Percentiles rank a stretch among this genome's conserved stretches.
These are phyloP conservation scores for Plectosphaerella plurivora DNA, from an alignment of 2,329 filamentous ascomycete species.

Conservation along the genomic window DNA sequence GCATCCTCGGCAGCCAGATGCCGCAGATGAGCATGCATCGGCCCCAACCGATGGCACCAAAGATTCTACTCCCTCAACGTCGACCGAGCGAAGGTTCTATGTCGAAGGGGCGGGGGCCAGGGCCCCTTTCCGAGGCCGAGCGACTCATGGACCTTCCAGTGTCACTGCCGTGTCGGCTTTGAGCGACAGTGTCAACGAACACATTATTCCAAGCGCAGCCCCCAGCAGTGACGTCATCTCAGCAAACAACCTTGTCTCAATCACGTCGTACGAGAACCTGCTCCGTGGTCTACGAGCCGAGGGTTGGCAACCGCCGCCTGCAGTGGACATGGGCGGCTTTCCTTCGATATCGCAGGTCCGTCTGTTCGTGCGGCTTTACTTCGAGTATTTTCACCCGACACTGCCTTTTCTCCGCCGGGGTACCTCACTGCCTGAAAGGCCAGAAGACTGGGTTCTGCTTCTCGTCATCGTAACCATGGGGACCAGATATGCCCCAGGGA, in stretches of 20 bases:
- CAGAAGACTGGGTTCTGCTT: neutral
- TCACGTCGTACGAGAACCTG: neutral
- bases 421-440: neutral
- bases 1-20: too few species aligned
- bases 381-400: conserved; percentile 6
- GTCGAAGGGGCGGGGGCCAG: conserved; percentile 4
- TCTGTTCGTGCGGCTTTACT: conserved; percentile 4
- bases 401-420: conserved; percentile 2
- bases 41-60: neutral
- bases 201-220: neutral
- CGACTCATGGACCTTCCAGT: neutral
- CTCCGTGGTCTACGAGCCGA: neutral
- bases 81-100: conserved; percentile 1
- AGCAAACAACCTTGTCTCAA: neutral
- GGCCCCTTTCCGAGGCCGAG: conserved; percentile 3
- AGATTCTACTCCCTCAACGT: neutral
- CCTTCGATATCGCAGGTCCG: neutral
- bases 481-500: neutral
- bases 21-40: neutral
- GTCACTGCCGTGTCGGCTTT: neutral
- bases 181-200: neutral
- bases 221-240: neutral
- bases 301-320: neutral
- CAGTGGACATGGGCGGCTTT: neutral
- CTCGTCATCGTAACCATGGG: conserved; percentile 1